phyloP scores from a whole-genome alignment of 2,329 filamentous ascomycete species.

The Reticulascus tulasneorum region DNA sequence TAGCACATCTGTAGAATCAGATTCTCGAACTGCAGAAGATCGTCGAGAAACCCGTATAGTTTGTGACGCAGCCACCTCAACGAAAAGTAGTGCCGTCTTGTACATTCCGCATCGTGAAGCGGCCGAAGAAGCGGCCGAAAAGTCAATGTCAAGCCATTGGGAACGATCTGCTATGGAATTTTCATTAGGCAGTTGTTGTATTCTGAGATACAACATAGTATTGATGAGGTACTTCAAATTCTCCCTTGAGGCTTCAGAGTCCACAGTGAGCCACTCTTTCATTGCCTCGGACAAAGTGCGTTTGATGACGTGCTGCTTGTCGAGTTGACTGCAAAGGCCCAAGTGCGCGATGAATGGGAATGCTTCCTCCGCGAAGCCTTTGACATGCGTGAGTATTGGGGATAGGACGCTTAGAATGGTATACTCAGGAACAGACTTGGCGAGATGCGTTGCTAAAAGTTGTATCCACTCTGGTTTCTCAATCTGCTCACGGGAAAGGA shows the following conservation, averaged over 20 bases:
- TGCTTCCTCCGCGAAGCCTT: slow-evolving; percentile 66
- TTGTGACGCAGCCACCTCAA: slow-evolving; percentile 66
- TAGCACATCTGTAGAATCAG: slow-evolving; percentile 63
- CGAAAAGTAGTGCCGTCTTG: slow-evolving; percentile 79
- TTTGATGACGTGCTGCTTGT: slow-evolving; percentile 56
- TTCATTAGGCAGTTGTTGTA: slow-evolving; percentile 71
- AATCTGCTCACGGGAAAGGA: slow-evolving; percentile 36
- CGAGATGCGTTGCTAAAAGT: slow-evolving; percentile 58
- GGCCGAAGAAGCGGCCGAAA: slow-evolving; percentile 62
- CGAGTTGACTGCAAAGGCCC: slow-evolving; percentile 65
- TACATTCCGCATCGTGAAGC: slow-evolving; percentile 79
- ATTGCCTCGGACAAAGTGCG: slow-evolving; percentile 62
- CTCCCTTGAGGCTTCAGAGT: slow-evolving; percentile 20
- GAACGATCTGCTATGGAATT: slow-evolving; percentile 72
- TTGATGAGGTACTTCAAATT: slow-evolving; percentile 73
- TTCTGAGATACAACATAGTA: slow-evolving; percentile 81
- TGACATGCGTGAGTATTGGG: slow-evolving; percentile 61
- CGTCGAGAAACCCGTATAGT: slow-evolving; percentile 57
- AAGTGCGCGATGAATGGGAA: slow-evolving; percentile 86
- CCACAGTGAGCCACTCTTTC: slow-evolving; percentile 57
- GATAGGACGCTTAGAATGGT: slow-evolving; percentile 66
- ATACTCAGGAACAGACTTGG: slow-evolving; percentile 54
- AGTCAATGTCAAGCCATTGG: slow-evolving; percentile 84
- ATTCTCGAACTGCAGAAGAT: slow-evolving; percentile 54
- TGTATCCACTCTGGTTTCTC: slow-evolving; percentile 55